Evolutionary conservation across 768 basidiomycete species (phyloP).

Genomic region (Pulveroboletus sp.): DNA sequence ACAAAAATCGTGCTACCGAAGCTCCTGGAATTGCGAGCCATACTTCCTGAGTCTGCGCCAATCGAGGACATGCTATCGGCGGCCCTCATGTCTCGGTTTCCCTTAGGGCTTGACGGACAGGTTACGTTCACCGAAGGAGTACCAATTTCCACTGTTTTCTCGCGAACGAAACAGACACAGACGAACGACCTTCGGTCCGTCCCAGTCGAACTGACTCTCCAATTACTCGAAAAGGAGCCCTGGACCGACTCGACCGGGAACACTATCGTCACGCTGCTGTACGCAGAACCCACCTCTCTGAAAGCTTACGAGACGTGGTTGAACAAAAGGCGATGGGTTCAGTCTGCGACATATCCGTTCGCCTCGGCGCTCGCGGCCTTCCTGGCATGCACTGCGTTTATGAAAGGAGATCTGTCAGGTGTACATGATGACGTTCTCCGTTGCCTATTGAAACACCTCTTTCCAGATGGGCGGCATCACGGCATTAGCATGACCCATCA

Average conservation of each 20-base stretch:
- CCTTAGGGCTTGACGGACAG: slow-evolving; percentile 27
- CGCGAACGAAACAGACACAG: not conserved
- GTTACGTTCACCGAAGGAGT: slow-evolving; percentile 6
- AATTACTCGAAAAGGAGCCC: slow-evolving; percentile 37
- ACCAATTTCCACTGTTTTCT: slow-evolving; percentile 4
- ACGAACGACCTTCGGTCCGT: slow-evolving; percentile 4
- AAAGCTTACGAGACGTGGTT: slow-evolving; percentile 41
- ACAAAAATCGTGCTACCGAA: slow-evolving; percentile 30
- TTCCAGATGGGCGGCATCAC: not conserved
- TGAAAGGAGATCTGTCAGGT: slow-evolving; percentile 15
- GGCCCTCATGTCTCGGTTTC: slow-evolving; percentile 35
- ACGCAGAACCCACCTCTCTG: slow-evolving; percentile 31
- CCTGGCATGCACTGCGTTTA: slow-evolving; percentile 37
- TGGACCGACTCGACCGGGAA: slow-evolving; percentile 45
- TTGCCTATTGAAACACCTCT: slow-evolving; percentile 27
- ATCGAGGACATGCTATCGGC: slow-evolving; percentile 49
- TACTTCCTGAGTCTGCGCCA: slow-evolving; percentile 33
- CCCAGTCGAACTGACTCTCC: slow-evolving; percentile 25
- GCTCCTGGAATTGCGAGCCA: slow-evolving; percentile 36
- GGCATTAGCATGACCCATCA: not conserved
- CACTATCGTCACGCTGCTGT: slow-evolving; percentile 44
- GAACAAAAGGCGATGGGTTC: slow-evolving; percentile 14
- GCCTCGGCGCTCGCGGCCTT: slow-evolving; percentile 43
- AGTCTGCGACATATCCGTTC: slow-evolving; percentile 25
- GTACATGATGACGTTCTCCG: slow-evolving; percentile 29